Evolutionary conservation across 2,329 filamentous ascomycete species (phyloP).

Genomic region (Ambrosiella cleistominuta): DNA sequence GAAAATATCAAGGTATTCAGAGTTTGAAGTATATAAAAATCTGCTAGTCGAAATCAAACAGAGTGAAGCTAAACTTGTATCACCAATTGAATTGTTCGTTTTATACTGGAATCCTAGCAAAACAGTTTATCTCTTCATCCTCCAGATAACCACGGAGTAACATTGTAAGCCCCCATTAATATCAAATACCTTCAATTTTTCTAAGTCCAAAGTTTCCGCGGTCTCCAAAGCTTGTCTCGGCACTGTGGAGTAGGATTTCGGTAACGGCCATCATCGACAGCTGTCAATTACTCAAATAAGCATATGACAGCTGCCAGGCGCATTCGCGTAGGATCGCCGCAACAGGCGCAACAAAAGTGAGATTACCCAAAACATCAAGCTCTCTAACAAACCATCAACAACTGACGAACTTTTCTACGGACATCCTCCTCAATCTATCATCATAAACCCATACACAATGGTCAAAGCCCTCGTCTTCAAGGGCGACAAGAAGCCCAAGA

Average conservation of each 20-base stretch:
- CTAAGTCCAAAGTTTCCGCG: neutral
- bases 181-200: neutral
- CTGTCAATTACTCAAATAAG: neutral
- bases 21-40: neutral
- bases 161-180: neutral
- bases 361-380: neutral
- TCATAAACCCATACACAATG: conserved; percentile 30
- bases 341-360: neutral
- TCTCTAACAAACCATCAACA: neutral
- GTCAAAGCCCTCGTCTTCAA: conserved; percentile 89
- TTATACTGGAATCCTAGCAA: too few relatives aligned
- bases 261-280: neutral
- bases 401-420: neutral
- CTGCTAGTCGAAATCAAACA: neutral
- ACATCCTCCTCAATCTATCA: neutral
- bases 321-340: neutral
- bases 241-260: neutral
- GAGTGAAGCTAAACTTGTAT: neutral
- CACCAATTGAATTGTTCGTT: too few relatives aligned
- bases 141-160: neutral
- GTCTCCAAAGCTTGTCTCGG: neutral
- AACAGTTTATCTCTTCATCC: neutral
- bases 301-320: neutral
- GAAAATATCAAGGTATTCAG: neutral
- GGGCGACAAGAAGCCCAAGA: conserved; percentile 89